Base-by-base conservation (phyloP, 768 basidiomycete species). In the Phanerochaete sordida region DNA sequence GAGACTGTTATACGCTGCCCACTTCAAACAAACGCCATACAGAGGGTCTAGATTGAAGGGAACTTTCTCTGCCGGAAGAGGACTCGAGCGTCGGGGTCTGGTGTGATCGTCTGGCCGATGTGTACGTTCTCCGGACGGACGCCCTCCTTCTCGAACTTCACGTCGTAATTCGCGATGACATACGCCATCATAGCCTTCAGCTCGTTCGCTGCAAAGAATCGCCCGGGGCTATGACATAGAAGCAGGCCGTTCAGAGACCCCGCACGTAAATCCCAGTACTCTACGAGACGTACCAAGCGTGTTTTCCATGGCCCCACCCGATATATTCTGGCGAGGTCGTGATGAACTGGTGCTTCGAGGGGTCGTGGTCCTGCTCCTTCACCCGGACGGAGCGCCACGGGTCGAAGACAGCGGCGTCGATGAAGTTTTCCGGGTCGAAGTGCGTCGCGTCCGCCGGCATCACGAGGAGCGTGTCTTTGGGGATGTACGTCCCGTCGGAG, bases 351-450 rank as follows among this genome's bases (percentile, higher is more conserved):
- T n/a, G n/a, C n/a, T n/a, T n/a, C n/a, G n/a, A n/a, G n/a, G 24
- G 16, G 13, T 16, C 39, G 16, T 48, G 27, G 13, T 56, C 55
- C 39, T 47, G 39, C 4, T 9, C 8, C 19, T 54, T n/a, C 13
- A 8, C 13, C 13, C 8, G 3, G 64, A 84, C 3, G 13, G 13
- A 35, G 7, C 84, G 79, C 66, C 80, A 82, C 0, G 77, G 77
- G 43, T 82, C 75, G 60, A 86, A 74, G 16, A 39, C 50, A 11
- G 56, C 37, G 0, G 71, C 55, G 39, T 70, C 55, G 16, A 54
- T 26, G 52, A 69, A 73, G 48, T 58, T 51, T 0, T 59, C 59
- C n/a, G 56, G 66, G 30, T 74, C 69, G 1, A 46, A 24, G 51
- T 74, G 73, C 27, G 63, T 63, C 2, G 62, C 33, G 2, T 35